phyloP scores from a whole-genome alignment of 169 alveolate species.

The Babesia ovis region DNA sequence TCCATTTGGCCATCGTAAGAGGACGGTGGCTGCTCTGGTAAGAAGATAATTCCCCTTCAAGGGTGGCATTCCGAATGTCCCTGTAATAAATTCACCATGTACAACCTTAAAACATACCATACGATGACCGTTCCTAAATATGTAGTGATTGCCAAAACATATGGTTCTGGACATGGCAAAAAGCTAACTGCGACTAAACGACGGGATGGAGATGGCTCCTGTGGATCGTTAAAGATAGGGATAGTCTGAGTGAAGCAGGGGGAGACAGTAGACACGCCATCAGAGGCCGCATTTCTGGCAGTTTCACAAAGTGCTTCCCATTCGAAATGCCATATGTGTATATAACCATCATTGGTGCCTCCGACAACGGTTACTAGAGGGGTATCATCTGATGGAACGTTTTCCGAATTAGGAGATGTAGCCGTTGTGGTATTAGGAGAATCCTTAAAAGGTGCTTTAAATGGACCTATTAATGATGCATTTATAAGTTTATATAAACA shows the following conservation, averaged over 20 bases:
- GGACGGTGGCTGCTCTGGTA: conserved; percentile 48
- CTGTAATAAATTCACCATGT: not conserved
- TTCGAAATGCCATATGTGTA: conserved; percentile 33
- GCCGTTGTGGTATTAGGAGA: too few species aligned
- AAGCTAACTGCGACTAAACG: conserved; percentile 16
- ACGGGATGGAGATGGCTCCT: not conserved
- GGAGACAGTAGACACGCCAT: not conserved
- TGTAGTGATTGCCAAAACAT: conserved; percentile 35
- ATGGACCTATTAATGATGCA: too few species aligned
- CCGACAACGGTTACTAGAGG: conserved; percentile 21
- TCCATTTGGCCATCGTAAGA: conserved; percentile 24
- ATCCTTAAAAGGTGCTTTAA: too few species aligned
- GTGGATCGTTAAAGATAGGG: conserved; percentile 4
- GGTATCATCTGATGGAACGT: not conserved
- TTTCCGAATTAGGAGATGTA: too few species aligned
- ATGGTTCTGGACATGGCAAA: conserved; percentile 43
- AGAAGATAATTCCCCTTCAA: conserved; percentile 45
- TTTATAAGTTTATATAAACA: not conserved
- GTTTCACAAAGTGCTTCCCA: conserved; percentile 6
- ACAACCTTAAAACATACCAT: conserved; percentile 20
- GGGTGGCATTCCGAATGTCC: conserved; percentile 36
- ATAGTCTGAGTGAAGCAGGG: conserved; percentile 12
- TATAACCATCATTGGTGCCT: conserved; percentile 57
- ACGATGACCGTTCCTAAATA: conserved; percentile 22
- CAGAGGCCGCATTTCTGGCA: not conserved